A percentile compares a stretch with the other conserved stretches of the same genome.
These are phyloP conservation scores for Macrolepiota fuliginosa DNA, from an alignment of 768 basidiomycete species.

Conservation along the genomic window DNA sequence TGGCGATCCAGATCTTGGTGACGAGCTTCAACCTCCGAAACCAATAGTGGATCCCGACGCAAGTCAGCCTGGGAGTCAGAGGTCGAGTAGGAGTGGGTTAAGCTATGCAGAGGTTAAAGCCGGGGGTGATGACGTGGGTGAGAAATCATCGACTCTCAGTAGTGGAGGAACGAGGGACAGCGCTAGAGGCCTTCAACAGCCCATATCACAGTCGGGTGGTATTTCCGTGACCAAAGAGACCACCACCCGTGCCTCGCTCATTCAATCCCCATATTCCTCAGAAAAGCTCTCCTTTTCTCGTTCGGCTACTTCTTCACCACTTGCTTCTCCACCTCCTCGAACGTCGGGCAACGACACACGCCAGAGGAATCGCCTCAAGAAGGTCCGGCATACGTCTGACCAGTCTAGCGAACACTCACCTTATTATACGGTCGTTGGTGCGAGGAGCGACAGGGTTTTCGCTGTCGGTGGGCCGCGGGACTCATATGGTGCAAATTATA, in stretches of 20 bases:
- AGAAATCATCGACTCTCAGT: background rate
- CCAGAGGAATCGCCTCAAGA: background rate
- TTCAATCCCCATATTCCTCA: background rate
- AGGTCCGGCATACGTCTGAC: background rate
- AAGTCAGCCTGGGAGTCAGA: background rate
- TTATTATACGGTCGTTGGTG: conserved; percentile 10
- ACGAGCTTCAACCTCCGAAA: background rate
- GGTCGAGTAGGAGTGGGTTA: background rate
- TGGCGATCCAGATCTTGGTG: background rate
- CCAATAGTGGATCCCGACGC: background rate
- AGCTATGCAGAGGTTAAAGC: background rate
- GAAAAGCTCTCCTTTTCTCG: background rate
- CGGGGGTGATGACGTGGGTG: background rate
- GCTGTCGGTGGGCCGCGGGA: conserved; percentile 2
- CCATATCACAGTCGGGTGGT: background rate
- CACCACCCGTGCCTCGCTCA: background rate
- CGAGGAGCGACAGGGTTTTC: background rate
- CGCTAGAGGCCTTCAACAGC: background rate
- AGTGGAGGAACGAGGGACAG: too few relatives aligned
- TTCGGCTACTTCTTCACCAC: background rate
- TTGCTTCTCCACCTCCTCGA: background rate
- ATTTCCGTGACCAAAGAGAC: background rate
- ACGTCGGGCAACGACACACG: background rate
- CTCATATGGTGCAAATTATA: background rate
- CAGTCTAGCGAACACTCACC: background rate